phyloP scores from a whole-genome alignment of 2,329 filamentous ascomycete species.

The Ascochyta pisi region DNA sequence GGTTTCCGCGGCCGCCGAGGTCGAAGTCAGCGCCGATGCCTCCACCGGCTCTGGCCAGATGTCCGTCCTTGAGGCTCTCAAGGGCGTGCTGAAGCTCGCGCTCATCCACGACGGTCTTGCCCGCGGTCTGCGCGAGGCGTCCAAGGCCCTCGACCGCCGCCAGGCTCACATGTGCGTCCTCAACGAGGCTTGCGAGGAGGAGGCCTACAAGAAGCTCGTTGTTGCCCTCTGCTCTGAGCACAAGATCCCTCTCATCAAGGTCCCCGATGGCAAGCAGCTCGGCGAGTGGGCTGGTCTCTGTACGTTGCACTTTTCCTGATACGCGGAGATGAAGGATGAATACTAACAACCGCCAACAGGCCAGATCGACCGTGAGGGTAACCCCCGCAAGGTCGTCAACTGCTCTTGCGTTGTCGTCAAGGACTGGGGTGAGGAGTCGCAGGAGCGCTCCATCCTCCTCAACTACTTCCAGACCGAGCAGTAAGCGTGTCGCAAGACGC shows the following conservation, averaged over 20 bases:
- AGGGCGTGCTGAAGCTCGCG: conserved; percentile 97
- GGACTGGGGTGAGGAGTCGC: conserved; percentile 99
- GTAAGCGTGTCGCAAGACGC: conserved; percentile 45
- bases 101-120: conserved; percentile 99
- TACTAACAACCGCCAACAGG: conserved; percentile 60
- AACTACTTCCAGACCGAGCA: conserved; percentile 98
- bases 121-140: conserved; percentile 96
- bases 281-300: conserved; percentile 99
- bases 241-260: conserved; percentile 99
- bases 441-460: conserved; percentile 98
- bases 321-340: background rate
- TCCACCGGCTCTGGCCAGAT: conserved; percentile 83
- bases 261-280: conserved; percentile 98
- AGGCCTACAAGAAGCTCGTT: conserved; percentile 99
- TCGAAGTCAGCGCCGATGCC: conserved; percentile 94
- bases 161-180: conserved; percentile 99
- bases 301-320: conserved; percentile 62
- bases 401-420: conserved; percentile 99
- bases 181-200: conserved; percentile 99
- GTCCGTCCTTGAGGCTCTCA: conserved; percentile 97
- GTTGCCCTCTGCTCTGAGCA: conserved; percentile 98
- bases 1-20: conserved; percentile 79
- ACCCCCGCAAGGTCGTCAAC: conserved; percentile 99
- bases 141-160: conserved; percentile 97
- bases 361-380: conserved; percentile 98